These are phyloP conservation scores for Chlamydomonas incerta DNA, from an alignment of 139 green algal genomes.

Conservation along the genomic window DNA sequence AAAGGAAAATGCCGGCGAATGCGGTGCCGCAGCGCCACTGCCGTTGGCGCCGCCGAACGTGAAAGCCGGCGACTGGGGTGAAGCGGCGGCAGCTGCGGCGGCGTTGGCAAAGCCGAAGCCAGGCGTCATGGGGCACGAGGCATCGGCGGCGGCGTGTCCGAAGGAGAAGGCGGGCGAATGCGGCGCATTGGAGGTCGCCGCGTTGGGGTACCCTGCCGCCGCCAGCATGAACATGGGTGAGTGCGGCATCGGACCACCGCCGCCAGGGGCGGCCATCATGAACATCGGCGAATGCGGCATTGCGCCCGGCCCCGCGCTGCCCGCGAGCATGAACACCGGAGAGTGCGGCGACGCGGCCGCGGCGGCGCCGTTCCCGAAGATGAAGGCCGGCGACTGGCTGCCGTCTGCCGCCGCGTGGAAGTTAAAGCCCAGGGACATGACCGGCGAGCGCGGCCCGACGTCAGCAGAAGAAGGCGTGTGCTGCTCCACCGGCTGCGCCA, in stretches of 20 bases:
- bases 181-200: too few species aligned
- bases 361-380: neutral
- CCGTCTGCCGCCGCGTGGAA: neutral
- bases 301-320: too few species aligned
- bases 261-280: neutral
- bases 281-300: neutral
- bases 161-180: slow-evolving; percentile 24
- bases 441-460: neutral
- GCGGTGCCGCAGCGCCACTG: too few species aligned
- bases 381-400: neutral
- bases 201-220: too few species aligned
- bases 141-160: neutral
- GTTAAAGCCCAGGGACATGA: neutral
- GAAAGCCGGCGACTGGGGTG: neutral
- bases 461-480: neutral
- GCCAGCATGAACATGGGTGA: too few species aligned
- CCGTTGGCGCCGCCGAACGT: neutral
- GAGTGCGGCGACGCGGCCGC: neutral
- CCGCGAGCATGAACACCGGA: too few species aligned
- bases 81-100: neutral
- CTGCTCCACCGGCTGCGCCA: too few species aligned
- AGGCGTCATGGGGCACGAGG: neutral
- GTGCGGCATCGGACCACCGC: too few species aligned
- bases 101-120: neutral
- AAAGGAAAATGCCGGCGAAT: neutral